Evolutionary conservation across 352 stramenopile genomes (phyloP), one percentile per base, ranked within the genome.

Genomic region (Globisporangium cylindrosporum): DNA sequence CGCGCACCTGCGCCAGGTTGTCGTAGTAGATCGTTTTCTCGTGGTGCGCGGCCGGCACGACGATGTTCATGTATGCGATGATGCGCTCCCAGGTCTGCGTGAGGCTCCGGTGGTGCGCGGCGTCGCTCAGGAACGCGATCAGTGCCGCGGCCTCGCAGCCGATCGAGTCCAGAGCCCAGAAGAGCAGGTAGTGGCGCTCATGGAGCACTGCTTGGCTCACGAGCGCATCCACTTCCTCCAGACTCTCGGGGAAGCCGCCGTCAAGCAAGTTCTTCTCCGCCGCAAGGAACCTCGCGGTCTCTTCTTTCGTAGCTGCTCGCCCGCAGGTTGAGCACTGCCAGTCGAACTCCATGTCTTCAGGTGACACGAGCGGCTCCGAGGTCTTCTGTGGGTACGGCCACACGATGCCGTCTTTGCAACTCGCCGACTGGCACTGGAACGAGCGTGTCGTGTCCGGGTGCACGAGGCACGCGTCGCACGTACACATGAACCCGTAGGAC

Each of bases 11-110:
- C 27, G 86, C 86, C 43, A 92, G 68, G 68, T 93, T 90, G 74
- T 94, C 86, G 72, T 94, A 94, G 72, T 94, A 91, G 62, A 92
- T 91, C 27, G 78, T 89, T 70, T 94, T 94, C 70, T 92, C 84
- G 68, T 94, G 84, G 59, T 92, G 78, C 43, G 80, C 74, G 20
- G 76, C 72, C 12, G 81, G 86, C 57, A 93, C 73, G 10, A 89
- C 79, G n/a, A 81, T 71, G 73, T 94, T 89, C 79, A 94, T 88
- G 66, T 62, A 78, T 24, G 73, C 64, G 64, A 94, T 87, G 56
- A 92, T 88, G 25, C 81, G 84, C 63, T 84, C 69, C 78, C 84
- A 92, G 48, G 91, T 78, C 63, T 81, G 72, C 49, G 75, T 80
- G 29, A 90, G 56, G 27, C 69, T 60, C 12, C 68, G 68, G n/a